phyloP scores from a whole-genome alignment of 2,329 filamentous ascomycete genomes.

The Coleophoma eucalyptorum region DNA sequence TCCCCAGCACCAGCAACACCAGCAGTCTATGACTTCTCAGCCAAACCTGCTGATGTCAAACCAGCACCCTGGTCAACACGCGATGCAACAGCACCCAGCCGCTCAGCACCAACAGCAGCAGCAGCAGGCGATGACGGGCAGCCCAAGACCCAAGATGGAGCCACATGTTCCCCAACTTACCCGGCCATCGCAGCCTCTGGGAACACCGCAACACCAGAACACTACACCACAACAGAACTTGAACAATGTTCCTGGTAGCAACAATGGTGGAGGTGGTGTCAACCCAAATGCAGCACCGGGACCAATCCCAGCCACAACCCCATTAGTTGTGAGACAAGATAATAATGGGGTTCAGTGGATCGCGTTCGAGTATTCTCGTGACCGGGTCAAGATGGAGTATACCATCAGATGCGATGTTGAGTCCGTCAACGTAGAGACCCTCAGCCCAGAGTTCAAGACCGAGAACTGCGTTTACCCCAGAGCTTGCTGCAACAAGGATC shows the following conservation, averaged over 20 bases:
- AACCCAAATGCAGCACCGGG: slow-evolving; percentile 92
- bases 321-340: slow-evolving; percentile 89
- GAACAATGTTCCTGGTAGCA: slow-evolving; percentile 30
- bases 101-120: slow-evolving; percentile 54
- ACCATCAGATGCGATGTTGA: slow-evolving; percentile 97
- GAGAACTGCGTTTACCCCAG: slow-evolving; percentile 98
- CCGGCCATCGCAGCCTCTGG: slow-evolving; percentile 48
- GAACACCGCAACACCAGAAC: slow-evolving; percentile 35
- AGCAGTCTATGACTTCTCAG: slow-evolving; percentile 60
- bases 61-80: slow-evolving; percentile 44
- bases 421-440: slow-evolving; percentile 85
- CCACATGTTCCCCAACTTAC: slow-evolving; percentile 60
- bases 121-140: slow-evolving; percentile 54
- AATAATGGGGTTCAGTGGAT: slow-evolving; percentile 99
- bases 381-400: slow-evolving; percentile 99
- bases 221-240: slow-evolving; percentile 40
- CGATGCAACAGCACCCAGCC: slow-evolving; percentile 53
- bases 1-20: slow-evolving; percentile 43
- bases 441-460: slow-evolving; percentile 87
- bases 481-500: slow-evolving; percentile 90
- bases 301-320: slow-evolving; percentile 94
- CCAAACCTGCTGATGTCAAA: slow-evolving; percentile 66
- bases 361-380: slow-evolving; percentile 94
- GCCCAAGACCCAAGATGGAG: slow-evolving; percentile 61
- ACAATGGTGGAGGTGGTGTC: slow-evolving; percentile 47